A percentile compares a stretch with the other conserved stretches of the same genome.
phyloP scores from a whole-genome alignment of 202 grass and related monocot genomes.

The Digitaria exilis region DNA sequence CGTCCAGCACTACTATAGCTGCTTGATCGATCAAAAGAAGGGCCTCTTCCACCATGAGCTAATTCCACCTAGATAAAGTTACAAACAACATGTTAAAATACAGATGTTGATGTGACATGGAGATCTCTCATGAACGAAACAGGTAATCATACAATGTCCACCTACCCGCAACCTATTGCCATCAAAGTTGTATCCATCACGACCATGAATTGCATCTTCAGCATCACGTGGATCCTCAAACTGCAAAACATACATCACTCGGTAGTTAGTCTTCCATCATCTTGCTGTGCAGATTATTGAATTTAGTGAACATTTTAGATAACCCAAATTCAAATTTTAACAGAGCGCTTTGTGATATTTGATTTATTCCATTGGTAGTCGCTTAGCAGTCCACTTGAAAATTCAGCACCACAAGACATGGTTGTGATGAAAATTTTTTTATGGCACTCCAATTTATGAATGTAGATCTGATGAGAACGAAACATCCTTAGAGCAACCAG shows the following conservation, averaged over 20 bases:
- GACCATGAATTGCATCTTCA: constrained; percentile 91
- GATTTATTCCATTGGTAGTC: neutral
- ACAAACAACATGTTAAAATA: neutral
- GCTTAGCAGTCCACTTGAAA: neutral
- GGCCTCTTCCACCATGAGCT: constrained; percentile 80
- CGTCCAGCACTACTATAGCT: constrained; percentile 59
- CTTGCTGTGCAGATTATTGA: neutral
- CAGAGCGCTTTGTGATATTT: neutral
- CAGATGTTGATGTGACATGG: neutral
- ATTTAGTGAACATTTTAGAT: neutral
- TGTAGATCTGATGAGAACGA: neutral
- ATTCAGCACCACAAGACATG: neutral
- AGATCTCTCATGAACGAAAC: constrained; percentile 20
- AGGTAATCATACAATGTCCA: constrained; percentile 8
- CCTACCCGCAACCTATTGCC: constrained; percentile 70
- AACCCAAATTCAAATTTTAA: neutral
- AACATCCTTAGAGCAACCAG: neutral
- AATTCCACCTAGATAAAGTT: constrained; percentile 73
- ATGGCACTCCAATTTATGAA: neutral
- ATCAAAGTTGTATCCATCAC: constrained; percentile 94
- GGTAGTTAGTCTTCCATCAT: neutral
- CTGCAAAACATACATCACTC: constrained; percentile 47
- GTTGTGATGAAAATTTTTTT: neutral
- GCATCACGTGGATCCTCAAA: constrained; percentile 86
- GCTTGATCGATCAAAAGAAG: constrained; percentile 64